Base-by-base conservation (phyloP, 192 early-diverging fungal genomes). In the Coemansia sp. region DNA sequence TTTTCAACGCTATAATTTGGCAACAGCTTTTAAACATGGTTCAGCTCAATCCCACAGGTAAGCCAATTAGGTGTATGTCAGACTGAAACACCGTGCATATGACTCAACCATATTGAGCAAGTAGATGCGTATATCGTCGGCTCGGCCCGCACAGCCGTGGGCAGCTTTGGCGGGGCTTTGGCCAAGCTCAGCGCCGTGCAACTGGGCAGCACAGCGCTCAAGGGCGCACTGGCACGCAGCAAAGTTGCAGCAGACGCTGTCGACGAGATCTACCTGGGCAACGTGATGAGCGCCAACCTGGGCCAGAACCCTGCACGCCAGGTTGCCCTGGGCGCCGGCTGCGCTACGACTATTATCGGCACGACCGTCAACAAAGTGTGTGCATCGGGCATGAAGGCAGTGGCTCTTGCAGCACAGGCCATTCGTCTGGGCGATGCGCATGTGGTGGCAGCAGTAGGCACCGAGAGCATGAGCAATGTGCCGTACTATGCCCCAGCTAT, bases 71-170 rank as follows among this genome's bases (percentile, higher is more conserved):
- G 31, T n/a, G 21, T 10, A 21, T 47, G 43, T 23, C 52, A 23
- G 21, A 21, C 25, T 25, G 52, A 23, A 21, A 14, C 21, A 12
- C 6, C 1, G 25, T 4, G 2, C 22, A 23, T 19, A 6, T 22
- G 12, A 23, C 52, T 23, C 21, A 57, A n/a, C 19, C 31, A 6
- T 12, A 0, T 55, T 55, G 8, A 0, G 7, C 19, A 26, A 9
- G 16, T 80, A 80, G 87, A 90, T 61, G 96, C 92, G 63, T 98
- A 92, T 71, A 95, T 98, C 75, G 91, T 92, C 55, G 89, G 93
- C 60, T 84, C 90, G 55, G 91, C 87, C 38, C 90, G 96, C 72
- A 98, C 96, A 5, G 92, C 96, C 39, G 84, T 97, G 61, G 96
- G 95, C 54, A 86, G 89, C 29, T 96, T 97, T 81, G 90, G 90